Base-by-base conservation (phyloP, 176 grass and related monocot genomes). In the Lolium multiflorum region DNA sequence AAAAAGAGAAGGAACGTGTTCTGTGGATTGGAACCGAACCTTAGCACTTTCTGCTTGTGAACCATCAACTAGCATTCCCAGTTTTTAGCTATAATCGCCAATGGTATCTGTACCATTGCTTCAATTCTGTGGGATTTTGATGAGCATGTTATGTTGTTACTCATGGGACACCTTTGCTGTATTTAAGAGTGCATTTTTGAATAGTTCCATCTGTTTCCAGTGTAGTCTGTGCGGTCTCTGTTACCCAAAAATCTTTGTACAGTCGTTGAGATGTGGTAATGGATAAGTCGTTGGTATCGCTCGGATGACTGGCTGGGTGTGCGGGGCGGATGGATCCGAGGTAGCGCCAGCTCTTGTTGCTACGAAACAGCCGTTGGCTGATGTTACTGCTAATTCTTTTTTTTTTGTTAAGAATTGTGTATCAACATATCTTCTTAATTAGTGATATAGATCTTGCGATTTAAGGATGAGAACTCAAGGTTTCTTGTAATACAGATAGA, bases 91-190 rank as follows among this genome's bases (percentile, higher is more conserved):
- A 85, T 88, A 85, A 85, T 77, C 6, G 46, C 18, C 81, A 81
- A 87, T 90, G 88, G 82, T 81, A 65, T 48, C 66, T 79, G 81
- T 84, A 67, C 83, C 88, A 90, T 93, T 89, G 81, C 84, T 81
- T 90, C 83, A 63, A 77, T 81, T 79, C 59, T 60, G 88, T 90
- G 91, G 91, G 73, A 88, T 92, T 92, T 92, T 92, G 90, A 80
- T 77, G 79, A 72, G 74, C 52, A 46, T 86, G 49, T 59, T 83
- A 43, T 80, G 39, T 86, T 92, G 68, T 77, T 65, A 65, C 13
- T 71, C 43, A 38, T 37, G 54, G 66, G 74, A 79, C 79, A 70
- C 50, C 16, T 86, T 82, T 91, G 31, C 25, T 89, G 87, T 87
- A 92, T 87, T 84, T 84, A 89, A 86, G 74, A 83, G 84, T 83